Conservation (phyloP, 1,139 yeast genomes). For the Sugiyamaella japonica region DNA sequence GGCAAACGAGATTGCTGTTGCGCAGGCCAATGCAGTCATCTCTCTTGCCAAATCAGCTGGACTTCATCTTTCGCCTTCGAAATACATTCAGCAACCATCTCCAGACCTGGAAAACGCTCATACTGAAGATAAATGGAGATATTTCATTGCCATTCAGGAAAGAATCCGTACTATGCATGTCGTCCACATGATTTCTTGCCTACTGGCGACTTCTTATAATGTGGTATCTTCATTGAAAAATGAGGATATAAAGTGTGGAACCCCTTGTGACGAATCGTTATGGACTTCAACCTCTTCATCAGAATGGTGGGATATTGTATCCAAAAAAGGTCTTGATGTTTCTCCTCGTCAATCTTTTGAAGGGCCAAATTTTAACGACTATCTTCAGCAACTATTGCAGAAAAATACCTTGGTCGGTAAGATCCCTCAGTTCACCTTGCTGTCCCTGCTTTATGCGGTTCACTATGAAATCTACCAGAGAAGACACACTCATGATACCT, state of each 20-base stretch:
- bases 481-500: conserved; percentile 28
- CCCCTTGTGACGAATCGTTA: conserved; percentile 68
- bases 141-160: conserved; percentile 77
- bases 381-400: conserved; percentile 31
- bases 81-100: conserved; percentile 40
- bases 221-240: conserved; percentile 56
- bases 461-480: conserved; percentile 63
- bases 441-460: conserved; percentile 67
- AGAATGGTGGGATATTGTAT: conserved; percentile 54
- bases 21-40: conserved; percentile 75
- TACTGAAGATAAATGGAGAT: conserved; percentile 60
- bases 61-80: conserved; percentile 58
- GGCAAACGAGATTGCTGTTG: conserved; percentile 70
- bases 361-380: conserved; percentile 34
- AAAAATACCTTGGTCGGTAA: conserved; percentile 38
- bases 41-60: conserved; percentile 77
- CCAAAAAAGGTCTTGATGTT: conserved; percentile 33
- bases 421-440: conserved; percentile 49
- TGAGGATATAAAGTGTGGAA: conserved; percentile 70
- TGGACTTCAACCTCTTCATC: conserved; percentile 62
- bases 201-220: conserved; percentile 70
- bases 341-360: conserved; percentile 31
- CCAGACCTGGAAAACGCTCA: conserved; percentile 40
- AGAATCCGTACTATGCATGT: conserved; percentile 84
- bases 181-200: conserved; percentile 67